phyloP scores from a whole-genome alignment of 441 rosid genomes.

The Populus trichocarpa region DNA sequence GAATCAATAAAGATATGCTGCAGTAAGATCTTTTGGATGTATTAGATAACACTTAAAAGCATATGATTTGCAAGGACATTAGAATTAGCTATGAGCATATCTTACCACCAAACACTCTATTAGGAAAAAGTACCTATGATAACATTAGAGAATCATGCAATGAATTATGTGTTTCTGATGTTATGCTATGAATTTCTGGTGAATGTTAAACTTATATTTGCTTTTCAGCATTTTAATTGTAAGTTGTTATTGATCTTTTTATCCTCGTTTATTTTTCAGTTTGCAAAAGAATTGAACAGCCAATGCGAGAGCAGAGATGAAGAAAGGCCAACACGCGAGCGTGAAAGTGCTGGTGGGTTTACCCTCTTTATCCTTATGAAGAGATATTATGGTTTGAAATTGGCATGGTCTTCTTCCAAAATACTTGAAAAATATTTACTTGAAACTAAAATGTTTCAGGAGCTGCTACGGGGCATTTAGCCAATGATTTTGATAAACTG shows the following conservation, averaged over 20 bases:
- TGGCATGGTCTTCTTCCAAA: background rate
- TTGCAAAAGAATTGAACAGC: constrained; percentile 29
- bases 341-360: constrained; percentile 22
- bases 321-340: constrained; percentile 25
- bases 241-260: background rate
- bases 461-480: constrained; percentile 8
- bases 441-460: constrained; percentile 14
- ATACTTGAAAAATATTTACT: background rate
- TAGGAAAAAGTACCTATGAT: background rate
- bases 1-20: background rate
- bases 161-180: background rate
- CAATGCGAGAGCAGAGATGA: constrained; percentile 23
- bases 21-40: background rate
- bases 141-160: background rate
- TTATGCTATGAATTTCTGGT: background rate
- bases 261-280: constrained; percentile 16
- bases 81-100: background rate
- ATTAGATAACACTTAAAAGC: background rate
- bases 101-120: background rate
- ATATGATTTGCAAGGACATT: background rate
- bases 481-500: constrained; percentile 15
- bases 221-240: background rate
- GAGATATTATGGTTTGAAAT: background rate
- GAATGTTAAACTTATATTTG: background rate
- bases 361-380: constrained; percentile 3